Percentiles rank a stretch among this genome's conserved stretches.
These are phyloP conservation scores for Rhododendron ovatum DNA, from an alignment of 148 eudicot genomes.

Conservation along the genomic window DNA sequence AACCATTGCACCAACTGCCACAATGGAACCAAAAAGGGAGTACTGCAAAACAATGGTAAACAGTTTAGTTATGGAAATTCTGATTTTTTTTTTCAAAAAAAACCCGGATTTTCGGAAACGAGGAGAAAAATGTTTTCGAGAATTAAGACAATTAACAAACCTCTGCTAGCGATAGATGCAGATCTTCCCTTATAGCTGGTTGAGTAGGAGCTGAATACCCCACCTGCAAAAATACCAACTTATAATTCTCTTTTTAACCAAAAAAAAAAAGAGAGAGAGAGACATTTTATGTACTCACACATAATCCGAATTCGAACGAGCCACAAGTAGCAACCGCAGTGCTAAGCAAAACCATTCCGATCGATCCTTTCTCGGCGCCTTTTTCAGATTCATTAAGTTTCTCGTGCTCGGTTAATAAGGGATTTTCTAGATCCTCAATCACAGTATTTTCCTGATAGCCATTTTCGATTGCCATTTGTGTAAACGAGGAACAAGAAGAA, in stretches of 20 bases:
- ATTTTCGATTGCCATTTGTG: slow-evolving; percentile 46
- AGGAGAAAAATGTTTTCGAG: background rate
- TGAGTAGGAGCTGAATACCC: slow-evolving; percentile 83
- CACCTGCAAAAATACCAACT: slow-evolving; percentile 50
- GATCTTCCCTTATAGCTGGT: slow-evolving; percentile 65
- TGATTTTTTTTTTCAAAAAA: background rate
- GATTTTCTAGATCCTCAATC: slow-evolving; percentile 45
- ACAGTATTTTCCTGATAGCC: slow-evolving; percentile 16
- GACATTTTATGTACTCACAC: slow-evolving; percentile 45
- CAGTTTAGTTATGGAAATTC: background rate
- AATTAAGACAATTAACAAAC: slow-evolving; percentile 16
- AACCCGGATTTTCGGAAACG: background rate
- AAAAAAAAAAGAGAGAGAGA: background rate
- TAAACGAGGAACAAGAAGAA: background rate
- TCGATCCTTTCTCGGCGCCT: slow-evolving; percentile 26
- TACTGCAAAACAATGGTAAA: slow-evolving; percentile 27
- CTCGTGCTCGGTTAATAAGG: slow-evolving; percentile 19
- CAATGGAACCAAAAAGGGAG: slow-evolving; percentile 72
- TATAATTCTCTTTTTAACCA: slow-evolving; percentile 5
- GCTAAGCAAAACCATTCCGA: slow-evolving; percentile 57
- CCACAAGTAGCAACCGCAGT: slow-evolving; percentile 77
- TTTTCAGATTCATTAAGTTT: slow-evolving; percentile 16
- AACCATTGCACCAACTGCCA: slow-evolving; percentile 78
- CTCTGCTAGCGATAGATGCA: slow-evolving; percentile 51
- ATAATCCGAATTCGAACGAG: slow-evolving; percentile 69